Evolutionary conservation across 805 yeast species (phyloP), one percentile per base, ranked within the genome.

Genomic region (Candida parachauliodes): DNA sequence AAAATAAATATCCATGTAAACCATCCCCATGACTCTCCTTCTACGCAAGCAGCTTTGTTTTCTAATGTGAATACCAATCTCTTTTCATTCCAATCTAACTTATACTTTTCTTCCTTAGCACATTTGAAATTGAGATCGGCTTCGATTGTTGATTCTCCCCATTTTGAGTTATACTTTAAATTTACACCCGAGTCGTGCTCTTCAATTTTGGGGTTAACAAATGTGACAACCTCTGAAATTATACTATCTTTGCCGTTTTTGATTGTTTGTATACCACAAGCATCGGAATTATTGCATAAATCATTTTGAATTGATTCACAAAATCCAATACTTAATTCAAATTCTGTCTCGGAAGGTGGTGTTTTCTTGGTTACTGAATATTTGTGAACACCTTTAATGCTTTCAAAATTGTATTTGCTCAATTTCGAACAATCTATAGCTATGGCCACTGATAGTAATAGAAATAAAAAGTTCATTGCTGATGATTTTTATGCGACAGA

Each of bases 1-100:
- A 88, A 62, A 48, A 89, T 80, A 54, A 89, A 86, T 8, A 88
- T 52, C 81, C 91, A 86, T 2, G 88, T 76, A 55, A 89, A 77
- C 73, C 89, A 77, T 37, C 95, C 93, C 81, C 91, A 79, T 41
- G 81, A 78, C 45, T 67, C 72, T 15, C 70, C 71, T 9, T 40
- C 29, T 4, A 56, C 43, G 50, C 79, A 73, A 4, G 73, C 76
- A 18, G 65, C 65, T 27, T 50, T 51, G 2, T 75, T 54, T 5
- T 47, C 47, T 55, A 66, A 56, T 5, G 47, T 29, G 15, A 59
- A 49, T 28, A 47, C 45, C 28, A 71, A 50, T 5, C 34, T 48
- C 20, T 50, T 37, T 11, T 65, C 66, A 46, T 68, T 64, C 71
- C 75, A 74, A 4, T 47, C 54, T 10, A 73, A 32, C 14, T 37